Conservation (phyloP, 2,329 filamentous ascomycete genomes). For the Colletotrichum falcatum region DNA sequence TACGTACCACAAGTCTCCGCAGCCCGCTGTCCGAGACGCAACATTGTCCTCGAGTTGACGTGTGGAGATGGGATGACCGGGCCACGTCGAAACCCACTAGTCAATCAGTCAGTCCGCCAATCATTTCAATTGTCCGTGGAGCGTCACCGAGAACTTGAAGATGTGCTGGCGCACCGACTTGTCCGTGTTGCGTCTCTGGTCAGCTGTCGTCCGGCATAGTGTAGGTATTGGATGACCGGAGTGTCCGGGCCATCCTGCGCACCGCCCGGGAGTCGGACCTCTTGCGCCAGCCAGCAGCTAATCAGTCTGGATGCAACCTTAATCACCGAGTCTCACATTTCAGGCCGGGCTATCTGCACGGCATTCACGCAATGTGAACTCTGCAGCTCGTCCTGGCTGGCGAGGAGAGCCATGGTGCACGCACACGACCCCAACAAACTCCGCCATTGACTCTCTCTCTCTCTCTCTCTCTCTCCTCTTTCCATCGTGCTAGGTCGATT, state of each 20-base stretch:
- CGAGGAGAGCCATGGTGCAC: constrained; percentile 2
- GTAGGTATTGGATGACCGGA: constrained; percentile 3
- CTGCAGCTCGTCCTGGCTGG: neutral
- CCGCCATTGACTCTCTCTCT: neutral
- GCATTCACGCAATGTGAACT: neutral
- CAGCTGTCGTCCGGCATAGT: constrained; percentile 12
- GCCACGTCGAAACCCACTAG: neutral
- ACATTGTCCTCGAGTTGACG: neutral
- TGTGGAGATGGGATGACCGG: neutral
- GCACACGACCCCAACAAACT: neutral
- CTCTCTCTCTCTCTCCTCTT: too few species aligned
- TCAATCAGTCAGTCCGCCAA: neutral
- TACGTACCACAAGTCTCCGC: too few species aligned
- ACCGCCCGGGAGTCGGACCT: constrained; percentile 7
- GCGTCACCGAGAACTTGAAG: neutral
- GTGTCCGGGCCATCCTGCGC: neutral
- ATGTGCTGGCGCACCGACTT: neutral
- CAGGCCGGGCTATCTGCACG: neutral
- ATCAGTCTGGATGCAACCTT: too few species aligned
- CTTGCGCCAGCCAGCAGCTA: neutral
- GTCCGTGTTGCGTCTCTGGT: constrained; percentile 7
- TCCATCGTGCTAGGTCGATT: neutral
- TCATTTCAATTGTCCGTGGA: neutral
- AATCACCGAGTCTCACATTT: too few species aligned
- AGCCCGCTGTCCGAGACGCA: constrained; percentile 5